Percentiles rank a stretch among this genome's conserved stretches.
Evolutionary conservation across 768 basidiomycete species (phyloP).

Genomic region (Podaxis rugospora): DNA sequence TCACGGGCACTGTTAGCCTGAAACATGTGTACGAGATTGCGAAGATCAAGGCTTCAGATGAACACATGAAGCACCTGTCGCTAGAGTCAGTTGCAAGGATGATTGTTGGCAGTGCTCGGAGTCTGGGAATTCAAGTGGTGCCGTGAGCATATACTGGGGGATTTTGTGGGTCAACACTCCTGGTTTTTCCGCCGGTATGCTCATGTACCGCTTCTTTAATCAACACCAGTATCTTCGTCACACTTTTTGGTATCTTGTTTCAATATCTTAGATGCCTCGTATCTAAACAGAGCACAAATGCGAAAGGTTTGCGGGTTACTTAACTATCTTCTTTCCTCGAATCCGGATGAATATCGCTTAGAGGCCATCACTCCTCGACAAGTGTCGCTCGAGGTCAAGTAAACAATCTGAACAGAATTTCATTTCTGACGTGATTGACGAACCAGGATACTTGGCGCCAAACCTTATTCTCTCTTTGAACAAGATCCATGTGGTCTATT

Average conservation of each 20-base stretch:
- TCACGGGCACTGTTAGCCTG: constrained; percentile 77
- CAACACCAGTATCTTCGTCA: background rate
- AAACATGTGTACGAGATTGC: constrained; percentile 99
- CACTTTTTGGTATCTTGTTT: background rate
- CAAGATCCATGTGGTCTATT: constrained; percentile 11
- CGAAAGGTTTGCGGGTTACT: constrained; percentile 14
- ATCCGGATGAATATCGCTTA: constrained; percentile 3
- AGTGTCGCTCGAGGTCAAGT: constrained; percentile 34
- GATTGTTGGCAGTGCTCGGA: constrained; percentile 84
- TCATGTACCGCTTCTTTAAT: constrained; percentile 8
- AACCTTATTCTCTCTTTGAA: constrained; percentile 14
- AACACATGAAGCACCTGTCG: constrained; percentile 80
- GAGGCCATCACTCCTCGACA: constrained; percentile 16
- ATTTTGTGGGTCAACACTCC: constrained; percentile 9
- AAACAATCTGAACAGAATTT: constrained; percentile 33
- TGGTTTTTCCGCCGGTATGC: constrained; percentile 6
- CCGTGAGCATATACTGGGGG: constrained; percentile 44
- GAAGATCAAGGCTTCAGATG: constrained; percentile 91
- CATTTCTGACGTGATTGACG: constrained; percentile 17
- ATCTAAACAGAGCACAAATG: background rate
- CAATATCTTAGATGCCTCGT: background rate
- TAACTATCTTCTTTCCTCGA: background rate
- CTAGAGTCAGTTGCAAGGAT: constrained; percentile 87
- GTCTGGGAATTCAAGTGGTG: constrained; percentile 86
- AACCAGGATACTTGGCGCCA: constrained; percentile 17